A percentile compares a stretch with the other conserved stretches of the same genome.
Conservation (phyloP, 2,329 filamentous ascomycete genomes). For the Microdochium bolleyi region DNA sequence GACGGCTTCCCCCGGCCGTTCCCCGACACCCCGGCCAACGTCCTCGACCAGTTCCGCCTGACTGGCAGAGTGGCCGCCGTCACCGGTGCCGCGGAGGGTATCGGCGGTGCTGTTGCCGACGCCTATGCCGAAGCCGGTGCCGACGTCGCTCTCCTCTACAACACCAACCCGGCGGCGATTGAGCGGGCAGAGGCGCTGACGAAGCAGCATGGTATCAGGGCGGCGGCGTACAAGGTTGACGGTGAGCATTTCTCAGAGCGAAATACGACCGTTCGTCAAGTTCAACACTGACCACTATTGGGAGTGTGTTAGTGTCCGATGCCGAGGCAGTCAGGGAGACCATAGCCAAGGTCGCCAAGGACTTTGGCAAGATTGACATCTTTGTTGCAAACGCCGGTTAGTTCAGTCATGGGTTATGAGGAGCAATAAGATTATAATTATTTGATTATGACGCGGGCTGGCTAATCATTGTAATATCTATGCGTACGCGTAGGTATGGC, state of each 20-base stretch:
- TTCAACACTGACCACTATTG: too few relatives aligned
- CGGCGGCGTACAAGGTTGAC: conserved; percentile 33
- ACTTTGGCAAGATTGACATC: conserved; percentile 33
- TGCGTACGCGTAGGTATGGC: too few relatives aligned
- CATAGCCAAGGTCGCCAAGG: conserved; percentile 22
- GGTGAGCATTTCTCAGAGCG: conserved; percentile 13
- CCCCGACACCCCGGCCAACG: conserved; percentile 29
- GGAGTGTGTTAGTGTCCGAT: conserved; percentile 32
- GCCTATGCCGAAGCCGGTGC: conserved; percentile 36
- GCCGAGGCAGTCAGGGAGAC: conserved; percentile 22
- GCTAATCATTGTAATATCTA: too few relatives aligned
- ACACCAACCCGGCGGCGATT: conserved; percentile 24
- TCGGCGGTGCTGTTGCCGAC: conserved; percentile 34
- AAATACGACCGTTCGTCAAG: too few relatives aligned
- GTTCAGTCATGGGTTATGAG: too few relatives aligned
- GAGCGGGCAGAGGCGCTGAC: conserved; percentile 26
- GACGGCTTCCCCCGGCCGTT: conserved; percentile 27
- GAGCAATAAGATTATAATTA: too few relatives aligned
- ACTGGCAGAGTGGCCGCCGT: conserved; percentile 32
- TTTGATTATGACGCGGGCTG: too few relatives aligned
- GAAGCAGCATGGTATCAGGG: conserved; percentile 23
- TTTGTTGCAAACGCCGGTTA: conserved; percentile 34
- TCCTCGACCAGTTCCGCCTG: conserved; percentile 34
- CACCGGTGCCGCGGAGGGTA: conserved; percentile 35
- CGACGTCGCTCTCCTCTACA: conserved; percentile 31